Evolutionary conservation across 78 protist genomes (phyloP).

Genomic region (Dictyostelium citrinum): DNA sequence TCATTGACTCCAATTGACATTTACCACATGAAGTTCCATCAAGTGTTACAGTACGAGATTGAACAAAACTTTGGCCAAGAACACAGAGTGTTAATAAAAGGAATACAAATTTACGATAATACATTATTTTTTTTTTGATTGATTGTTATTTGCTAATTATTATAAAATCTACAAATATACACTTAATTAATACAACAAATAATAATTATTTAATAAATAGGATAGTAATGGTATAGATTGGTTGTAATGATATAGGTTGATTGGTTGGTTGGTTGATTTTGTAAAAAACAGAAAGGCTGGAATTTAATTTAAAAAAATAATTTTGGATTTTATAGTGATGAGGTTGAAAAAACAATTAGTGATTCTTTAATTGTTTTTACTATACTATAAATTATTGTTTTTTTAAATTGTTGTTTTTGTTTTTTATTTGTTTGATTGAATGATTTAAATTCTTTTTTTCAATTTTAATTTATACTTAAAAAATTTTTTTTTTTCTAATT

Average conservation of each 20-base stretch:
- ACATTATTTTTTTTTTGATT: not conserved
- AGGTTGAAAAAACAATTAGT: not conserved
- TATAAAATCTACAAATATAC: not conserved
- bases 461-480: not conserved
- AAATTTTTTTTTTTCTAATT: not conserved
- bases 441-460: not conserved
- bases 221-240: not conserved
- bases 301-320: not conserved
- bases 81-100: slow-evolving; percentile 15
- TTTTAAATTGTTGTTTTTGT: not conserved
- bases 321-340: not conserved
- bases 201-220: not conserved
- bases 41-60: slow-evolving; percentile 10
- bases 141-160: not conserved
- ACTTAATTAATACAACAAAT: not conserved
- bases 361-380: not conserved
- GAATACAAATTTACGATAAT: not conserved
- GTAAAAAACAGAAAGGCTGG: not conserved
- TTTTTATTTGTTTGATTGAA: slow-evolving; percentile 16
- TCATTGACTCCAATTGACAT: slow-evolving; percentile 36
- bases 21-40: slow-evolving; percentile 7
- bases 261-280: not conserved
- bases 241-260: slow-evolving; percentile 23
- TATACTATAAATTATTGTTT: not conserved
- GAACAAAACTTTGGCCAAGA: not conserved